Base-by-base conservation (phyloP, 768 basidiomycete genomes). In the Peribolospora kevripleyi region DNA sequence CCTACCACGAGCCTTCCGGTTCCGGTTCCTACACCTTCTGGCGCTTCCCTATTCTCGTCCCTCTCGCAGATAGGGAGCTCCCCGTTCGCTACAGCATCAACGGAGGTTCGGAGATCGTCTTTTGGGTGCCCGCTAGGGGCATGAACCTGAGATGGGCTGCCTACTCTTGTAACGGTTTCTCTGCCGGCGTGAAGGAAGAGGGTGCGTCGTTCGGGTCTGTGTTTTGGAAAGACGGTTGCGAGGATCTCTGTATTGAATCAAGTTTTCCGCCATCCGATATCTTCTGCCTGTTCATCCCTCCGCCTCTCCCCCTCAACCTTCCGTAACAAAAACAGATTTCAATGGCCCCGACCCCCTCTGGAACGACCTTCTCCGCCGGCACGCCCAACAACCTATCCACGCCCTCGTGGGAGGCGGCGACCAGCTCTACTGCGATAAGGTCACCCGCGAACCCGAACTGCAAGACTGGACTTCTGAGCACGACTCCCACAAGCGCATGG, bases 101-200 rank as follows among this genome's bases (percentile, higher is more conserved):
- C 65, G 70, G 75, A 7, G 82, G 88, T 43, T 7, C 2, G 51
- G 73, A 75, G 57, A 70, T 85, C 51, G 74, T 76, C 42, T 98
- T 98, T 66, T 78, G 75, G 65, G 80, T 97, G 10, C 90, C 93
- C 0, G 85, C 77, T 0, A 65, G 73, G 8, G 69, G 71, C 25
- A 80, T 88, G 66, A 86, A 93, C 63, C 80, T 97, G 78, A 75
- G 84, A 58, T 85, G 83, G 81, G 86, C 87, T 11, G 75, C 82
- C 10, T 78, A 91, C 68, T 86, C 83, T 80, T 87, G 85, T 62
- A 88, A 87, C 58, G 84, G 84, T 0, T 87, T 71, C 64, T 65
- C 64, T 1, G 60, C 82, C 0, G 91, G 91, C 42, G 77, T 95
- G 38, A 87, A 91, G 62, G 79, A 81, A 54, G 82, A 85, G 58